phyloP scores from a whole-genome alignment of 116 monocot genomes.

The Trichopus zeylanicus region DNA sequence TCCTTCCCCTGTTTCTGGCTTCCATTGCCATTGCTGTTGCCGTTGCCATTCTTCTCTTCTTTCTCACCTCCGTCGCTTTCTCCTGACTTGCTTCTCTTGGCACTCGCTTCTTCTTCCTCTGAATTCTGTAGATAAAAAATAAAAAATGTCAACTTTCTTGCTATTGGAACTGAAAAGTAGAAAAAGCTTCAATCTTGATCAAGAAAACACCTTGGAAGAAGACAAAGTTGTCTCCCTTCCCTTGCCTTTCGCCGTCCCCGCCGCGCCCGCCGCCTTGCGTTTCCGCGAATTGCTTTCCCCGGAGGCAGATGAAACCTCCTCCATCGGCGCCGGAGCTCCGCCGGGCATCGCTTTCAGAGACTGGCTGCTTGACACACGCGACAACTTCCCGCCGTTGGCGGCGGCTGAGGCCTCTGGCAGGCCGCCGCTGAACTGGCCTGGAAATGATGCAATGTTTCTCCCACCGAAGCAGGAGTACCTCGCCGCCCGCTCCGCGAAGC shows the following conservation, averaged over 20 bases:
- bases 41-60: constrained; percentile 19
- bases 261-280: constrained; percentile 62
- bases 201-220: constrained; percentile 15
- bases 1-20: constrained; percentile 40
- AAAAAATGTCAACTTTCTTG: not conserved
- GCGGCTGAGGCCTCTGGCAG: too few species aligned
- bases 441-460: too few species aligned
- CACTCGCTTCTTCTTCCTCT: constrained; percentile 17
- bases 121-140: constrained; percentile 4
- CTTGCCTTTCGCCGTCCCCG: constrained; percentile 39
- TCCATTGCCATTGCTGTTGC: too few species aligned
- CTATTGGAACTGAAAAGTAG: too few species aligned
- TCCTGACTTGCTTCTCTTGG: constrained; percentile 30
- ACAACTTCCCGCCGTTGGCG: too few species aligned
- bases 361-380: too few species aligned
- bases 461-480: constrained; percentile 46
- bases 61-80: constrained; percentile 23
- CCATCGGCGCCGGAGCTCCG: constrained; percentile 4
- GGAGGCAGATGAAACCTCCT: constrained; percentile 38
- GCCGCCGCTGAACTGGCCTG: too few species aligned
- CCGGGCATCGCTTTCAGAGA: too few species aligned
- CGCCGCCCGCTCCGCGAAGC: constrained; percentile 42
- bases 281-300: constrained; percentile 38
- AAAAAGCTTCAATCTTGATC: not conserved
- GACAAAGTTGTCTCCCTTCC: constrained; percentile 19